Conservation (phyloP, 2,329 filamentous ascomycete species). For the Neoascochyta sp. region DNA sequence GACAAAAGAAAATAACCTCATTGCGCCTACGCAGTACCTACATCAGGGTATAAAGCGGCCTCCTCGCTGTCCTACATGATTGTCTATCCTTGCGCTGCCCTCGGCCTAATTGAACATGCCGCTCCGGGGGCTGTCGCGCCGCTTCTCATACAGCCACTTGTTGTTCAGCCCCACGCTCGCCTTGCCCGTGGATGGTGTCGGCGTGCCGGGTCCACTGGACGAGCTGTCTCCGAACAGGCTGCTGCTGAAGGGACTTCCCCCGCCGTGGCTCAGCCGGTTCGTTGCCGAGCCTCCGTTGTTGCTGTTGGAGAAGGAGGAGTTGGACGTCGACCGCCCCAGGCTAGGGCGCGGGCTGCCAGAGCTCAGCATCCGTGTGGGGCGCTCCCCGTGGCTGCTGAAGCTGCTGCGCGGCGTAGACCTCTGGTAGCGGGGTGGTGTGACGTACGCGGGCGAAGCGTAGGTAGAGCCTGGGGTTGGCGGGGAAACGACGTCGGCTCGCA, state of each 20-base stretch:
- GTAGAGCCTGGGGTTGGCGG: conserved; percentile 61
- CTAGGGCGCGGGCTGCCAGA: conserved; percentile 51
- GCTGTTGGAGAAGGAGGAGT: conserved; percentile 50
- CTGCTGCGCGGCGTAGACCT: conserved; percentile 67
- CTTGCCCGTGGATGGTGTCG: conserved; percentile 58
- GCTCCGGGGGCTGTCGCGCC: conserved; percentile 50
- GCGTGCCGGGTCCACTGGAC: conserved; percentile 56
- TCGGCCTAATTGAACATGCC: conserved; percentile 30
- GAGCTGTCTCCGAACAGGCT: conserved; percentile 38
- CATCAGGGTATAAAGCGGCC: conserved; percentile 33
- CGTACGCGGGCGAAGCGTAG: conserved; percentile 54
- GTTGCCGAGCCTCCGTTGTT: conserved; percentile 50
- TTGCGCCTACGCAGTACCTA: conserved; percentile 28
- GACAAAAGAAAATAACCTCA: conserved; percentile 1
- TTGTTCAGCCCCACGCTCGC: conserved; percentile 78
- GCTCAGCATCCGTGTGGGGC: conserved; percentile 52
- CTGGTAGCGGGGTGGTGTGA: conserved; percentile 83
- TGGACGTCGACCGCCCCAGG: conserved; percentile 23
- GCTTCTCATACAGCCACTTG: conserved; percentile 92
- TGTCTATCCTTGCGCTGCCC: neutral
- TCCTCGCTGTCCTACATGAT: conserved; percentile 5
- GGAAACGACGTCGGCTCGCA: conserved; percentile 60
- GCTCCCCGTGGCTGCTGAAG: conserved; percentile 48
- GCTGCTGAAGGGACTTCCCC: conserved; percentile 39
- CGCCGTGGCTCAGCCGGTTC: conserved; percentile 62